Conservation (phyloP, 257 asterid species). For the Rehmannia glutinosa region DNA sequence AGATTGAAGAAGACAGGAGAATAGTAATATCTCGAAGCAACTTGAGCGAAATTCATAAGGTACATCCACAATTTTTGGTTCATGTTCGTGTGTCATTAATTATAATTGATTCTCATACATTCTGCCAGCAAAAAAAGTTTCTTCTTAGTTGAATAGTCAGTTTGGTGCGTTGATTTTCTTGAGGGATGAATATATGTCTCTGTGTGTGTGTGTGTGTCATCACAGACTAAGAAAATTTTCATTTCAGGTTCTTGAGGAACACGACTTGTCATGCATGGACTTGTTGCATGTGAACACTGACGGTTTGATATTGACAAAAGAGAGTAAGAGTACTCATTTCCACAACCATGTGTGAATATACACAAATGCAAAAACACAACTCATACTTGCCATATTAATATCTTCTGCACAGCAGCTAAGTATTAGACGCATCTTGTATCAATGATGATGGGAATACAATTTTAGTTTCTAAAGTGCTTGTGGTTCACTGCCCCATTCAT, state of each 20-base stretch:
- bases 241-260: conserved; percentile 91
- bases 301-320: conserved; percentile 78
- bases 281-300: conserved; percentile 69
- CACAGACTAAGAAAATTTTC: conserved; percentile 7
- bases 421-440: not conserved
- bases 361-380: not conserved
- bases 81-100: not conserved
- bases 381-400: not conserved
- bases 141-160: not conserved
- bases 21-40: conserved; percentile 90
- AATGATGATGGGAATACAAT: not conserved
- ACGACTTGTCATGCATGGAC: conserved; percentile 69
- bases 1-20: conserved; percentile 89
- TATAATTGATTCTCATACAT: conserved; percentile 8
- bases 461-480: not conserved
- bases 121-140: conserved; percentile 2
- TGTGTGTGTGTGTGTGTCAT: not conserved
- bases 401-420: not conserved
- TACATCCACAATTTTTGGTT: conserved; percentile 24
- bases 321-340: conserved; percentile 54
- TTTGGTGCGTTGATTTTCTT: not conserved
- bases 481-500: not conserved
- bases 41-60: conserved; percentile 81
- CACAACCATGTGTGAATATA: not conserved
- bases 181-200: not conserved